A percentile compares a stretch with the other conserved stretches of the same genome.
These are phyloP conservation scores for Phoma herbarum DNA, from an alignment of 2,329 filamentous ascomycete species.

Conservation along the genomic window DNA sequence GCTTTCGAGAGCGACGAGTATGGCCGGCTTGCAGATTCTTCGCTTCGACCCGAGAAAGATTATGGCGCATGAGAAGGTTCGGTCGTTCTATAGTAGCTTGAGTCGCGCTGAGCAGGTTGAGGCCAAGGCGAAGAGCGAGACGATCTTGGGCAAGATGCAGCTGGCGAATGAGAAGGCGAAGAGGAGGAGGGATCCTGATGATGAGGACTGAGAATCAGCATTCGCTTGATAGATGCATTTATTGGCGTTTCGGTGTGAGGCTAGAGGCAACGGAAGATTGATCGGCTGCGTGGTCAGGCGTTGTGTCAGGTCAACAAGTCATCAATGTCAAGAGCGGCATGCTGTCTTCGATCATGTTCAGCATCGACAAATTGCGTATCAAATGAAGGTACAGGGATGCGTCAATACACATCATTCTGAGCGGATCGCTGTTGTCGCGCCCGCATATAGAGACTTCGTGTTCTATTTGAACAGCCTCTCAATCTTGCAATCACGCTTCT, in stretches of 20 bases:
- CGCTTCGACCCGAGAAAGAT: conserved; percentile 91
- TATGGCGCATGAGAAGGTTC: conserved; percentile 89
- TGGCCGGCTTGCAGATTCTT: conserved; percentile 85
- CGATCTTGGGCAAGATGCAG: conserved; percentile 43
- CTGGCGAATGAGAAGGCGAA: conserved; percentile 29
- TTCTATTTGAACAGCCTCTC: too few species aligned
- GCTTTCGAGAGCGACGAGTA: conserved; percentile 87
- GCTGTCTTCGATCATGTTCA: too few species aligned
- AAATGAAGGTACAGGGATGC: too few species aligned
- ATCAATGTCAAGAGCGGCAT: too few species aligned
- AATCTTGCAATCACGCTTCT: too few species aligned
- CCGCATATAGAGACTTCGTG: too few species aligned
- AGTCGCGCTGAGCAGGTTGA: conserved; percentile 70
- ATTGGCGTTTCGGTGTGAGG: not conserved
- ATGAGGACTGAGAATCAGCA: not conserved
- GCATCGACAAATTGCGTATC: too few species aligned
- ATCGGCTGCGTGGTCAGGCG: not conserved
- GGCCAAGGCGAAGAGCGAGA: conserved; percentile 45
- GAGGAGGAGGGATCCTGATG: conserved; percentile 1
- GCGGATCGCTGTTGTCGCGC: too few species aligned
- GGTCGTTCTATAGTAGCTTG: conserved; percentile 84
- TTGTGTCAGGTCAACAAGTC: not conserved
- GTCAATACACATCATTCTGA: too few species aligned
- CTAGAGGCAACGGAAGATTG: not conserved
- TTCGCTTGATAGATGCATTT: not conserved